Conservation (phyloP, 2,329 filamentous ascomycete genomes). For the Capronia americana region DNA sequence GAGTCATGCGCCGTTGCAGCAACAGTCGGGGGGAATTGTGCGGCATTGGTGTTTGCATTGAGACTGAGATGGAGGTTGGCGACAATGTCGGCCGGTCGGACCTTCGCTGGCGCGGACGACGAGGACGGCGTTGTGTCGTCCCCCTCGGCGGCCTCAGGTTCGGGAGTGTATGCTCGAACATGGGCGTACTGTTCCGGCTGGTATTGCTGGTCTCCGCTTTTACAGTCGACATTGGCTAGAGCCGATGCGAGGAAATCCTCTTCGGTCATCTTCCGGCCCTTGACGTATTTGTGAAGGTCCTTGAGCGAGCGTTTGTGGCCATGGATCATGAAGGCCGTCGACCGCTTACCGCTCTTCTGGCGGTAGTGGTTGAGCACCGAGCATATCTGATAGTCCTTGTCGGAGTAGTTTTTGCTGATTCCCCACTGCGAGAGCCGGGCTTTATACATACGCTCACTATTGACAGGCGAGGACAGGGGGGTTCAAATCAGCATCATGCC, state of each 20-base stretch:
- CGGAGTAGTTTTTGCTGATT: conserved; percentile 40
- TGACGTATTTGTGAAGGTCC: conserved; percentile 41
- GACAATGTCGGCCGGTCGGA: conserved; percentile 10
- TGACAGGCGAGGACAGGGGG: conserved; percentile 1
- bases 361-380: conserved; percentile 36
- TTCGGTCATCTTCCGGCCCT: conserved; percentile 39
- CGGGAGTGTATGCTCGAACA: conserved; percentile 38
- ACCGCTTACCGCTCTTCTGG: conserved; percentile 34
- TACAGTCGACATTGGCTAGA: conserved; percentile 28
- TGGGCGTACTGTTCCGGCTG: conserved; percentile 34
- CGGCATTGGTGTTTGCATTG: not conserved
- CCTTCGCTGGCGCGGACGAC: not conserved
- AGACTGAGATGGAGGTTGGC: conserved; percentile 6
- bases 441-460: conserved; percentile 37
- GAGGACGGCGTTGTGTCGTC: conserved; percentile 16
- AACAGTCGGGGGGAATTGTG: not conserved
- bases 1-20: conserved; percentile 9
- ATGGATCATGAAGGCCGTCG: conserved; percentile 38
- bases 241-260: conserved; percentile 38
- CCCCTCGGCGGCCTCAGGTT: conserved; percentile 28
- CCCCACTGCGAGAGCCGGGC: conserved; percentile 39
- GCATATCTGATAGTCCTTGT: conserved; percentile 40
- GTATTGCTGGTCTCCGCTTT: conserved; percentile 26
- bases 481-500: conserved; percentile 17
- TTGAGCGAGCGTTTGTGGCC: conserved; percentile 37